A percentile compares a stretch with the other conserved stretches of the same genome.
Conservation (phyloP, 1,284 basidiomycete genomes). For the Ustilago curta region DNA sequence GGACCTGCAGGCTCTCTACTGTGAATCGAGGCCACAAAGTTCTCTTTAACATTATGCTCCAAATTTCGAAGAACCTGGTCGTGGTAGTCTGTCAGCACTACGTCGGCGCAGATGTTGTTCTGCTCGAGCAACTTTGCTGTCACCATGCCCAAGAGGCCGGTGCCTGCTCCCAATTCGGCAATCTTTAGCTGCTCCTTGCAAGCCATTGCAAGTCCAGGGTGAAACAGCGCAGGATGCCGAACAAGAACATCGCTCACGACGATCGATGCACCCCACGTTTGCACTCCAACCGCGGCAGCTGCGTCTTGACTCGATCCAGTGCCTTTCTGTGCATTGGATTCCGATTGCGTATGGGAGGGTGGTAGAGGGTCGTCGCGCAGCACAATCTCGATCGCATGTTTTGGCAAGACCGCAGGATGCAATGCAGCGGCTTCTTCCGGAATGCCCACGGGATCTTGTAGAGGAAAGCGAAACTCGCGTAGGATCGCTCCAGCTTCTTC, state of each 20-base stretch:
- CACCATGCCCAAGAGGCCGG: slow-evolving; percentile 48
- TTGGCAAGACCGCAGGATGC: neutral
- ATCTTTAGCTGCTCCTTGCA: slow-evolving; percentile 13
- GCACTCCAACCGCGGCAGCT: slow-evolving; percentile 51
- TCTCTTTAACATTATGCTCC: slow-evolving; percentile 33
- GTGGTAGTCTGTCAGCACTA: slow-evolving; percentile 53
- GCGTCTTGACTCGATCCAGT: slow-evolving; percentile 33
- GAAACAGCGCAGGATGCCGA: slow-evolving; percentile 35
- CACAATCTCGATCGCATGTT: slow-evolving; percentile 17
- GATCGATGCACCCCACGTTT: slow-evolving; percentile 51
- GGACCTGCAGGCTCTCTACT: neutral
- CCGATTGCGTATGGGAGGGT: slow-evolving; percentile 35
- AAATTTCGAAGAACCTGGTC: slow-evolving; percentile 40
- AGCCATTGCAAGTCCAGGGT: neutral
- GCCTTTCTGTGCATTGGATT: slow-evolving; percentile 3
- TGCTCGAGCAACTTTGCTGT: slow-evolving; percentile 37
- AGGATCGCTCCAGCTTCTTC: slow-evolving; percentile 45
- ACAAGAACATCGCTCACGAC: slow-evolving; percentile 43
- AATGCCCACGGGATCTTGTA: slow-evolving; percentile 23
- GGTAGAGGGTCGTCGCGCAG: slow-evolving; percentile 45
- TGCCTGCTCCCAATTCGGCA: slow-evolving; percentile 49
- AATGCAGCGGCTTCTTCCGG: slow-evolving; percentile 8
- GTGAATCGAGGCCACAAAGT: slow-evolving; percentile 6
- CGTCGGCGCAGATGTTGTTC: slow-evolving; percentile 10
- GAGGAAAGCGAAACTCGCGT: slow-evolving; percentile 45